Evolutionary conservation across 768 basidiomycete species (phyloP).

Genomic region (Podaxis carcinomalis): DNA sequence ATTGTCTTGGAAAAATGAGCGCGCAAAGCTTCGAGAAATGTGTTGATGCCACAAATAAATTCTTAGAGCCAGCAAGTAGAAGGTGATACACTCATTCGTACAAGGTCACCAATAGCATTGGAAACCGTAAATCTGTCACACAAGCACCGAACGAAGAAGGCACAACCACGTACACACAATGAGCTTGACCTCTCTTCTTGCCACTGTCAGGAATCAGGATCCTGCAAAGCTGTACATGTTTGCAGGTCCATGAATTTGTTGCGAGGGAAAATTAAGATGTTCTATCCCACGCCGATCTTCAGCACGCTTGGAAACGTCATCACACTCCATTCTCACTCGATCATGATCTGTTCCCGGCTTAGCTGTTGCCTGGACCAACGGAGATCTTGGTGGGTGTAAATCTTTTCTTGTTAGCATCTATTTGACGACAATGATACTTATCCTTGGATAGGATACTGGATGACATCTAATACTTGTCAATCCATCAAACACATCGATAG

Average conservation of each 20-base stretch:
- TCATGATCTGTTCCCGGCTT: neutral
- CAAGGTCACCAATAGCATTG: too few species aligned
- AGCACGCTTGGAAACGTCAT: neutral
- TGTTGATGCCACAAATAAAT: too few species aligned
- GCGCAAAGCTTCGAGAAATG: too few species aligned
- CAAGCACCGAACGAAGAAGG: neutral
- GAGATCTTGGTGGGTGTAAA: conserved; percentile 2
- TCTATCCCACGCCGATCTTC: neutral
- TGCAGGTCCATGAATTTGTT: neutral
- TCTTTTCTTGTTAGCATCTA: neutral
- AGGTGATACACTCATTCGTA: too few species aligned
- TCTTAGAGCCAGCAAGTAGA: too few species aligned
- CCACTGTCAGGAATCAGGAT: neutral
- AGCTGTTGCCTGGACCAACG: neutral
- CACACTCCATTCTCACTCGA: neutral
- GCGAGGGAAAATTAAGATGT: neutral
- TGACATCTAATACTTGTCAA: neutral
- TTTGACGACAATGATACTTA: neutral
- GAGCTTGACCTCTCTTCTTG: neutral
- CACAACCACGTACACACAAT: neutral
- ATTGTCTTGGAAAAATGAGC: too few species aligned
- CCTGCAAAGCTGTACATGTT: neutral
- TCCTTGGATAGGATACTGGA: neutral
- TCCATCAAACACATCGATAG: neutral
- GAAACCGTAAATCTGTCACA: too few species aligned